Conservation (phyloP, 352 stramenopile species). For the Elongisporangium prolatum region DNA sequence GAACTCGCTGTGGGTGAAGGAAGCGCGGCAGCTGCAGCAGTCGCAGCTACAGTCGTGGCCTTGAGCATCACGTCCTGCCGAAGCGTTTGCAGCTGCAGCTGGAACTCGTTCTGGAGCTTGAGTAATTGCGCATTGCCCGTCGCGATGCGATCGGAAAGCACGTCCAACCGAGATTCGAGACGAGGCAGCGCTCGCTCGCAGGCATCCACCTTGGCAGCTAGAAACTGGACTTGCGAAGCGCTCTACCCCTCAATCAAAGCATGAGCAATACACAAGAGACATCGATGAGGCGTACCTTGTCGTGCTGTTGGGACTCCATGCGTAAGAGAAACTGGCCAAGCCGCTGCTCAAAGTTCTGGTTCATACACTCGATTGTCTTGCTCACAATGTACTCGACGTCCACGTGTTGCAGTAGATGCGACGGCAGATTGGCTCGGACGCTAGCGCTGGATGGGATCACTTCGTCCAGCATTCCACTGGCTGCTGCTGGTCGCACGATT, state of each 20-base stretch:
- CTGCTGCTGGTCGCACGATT: too few relatives aligned
- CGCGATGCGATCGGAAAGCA: slow-evolving; percentile 50
- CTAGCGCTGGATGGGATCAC: slow-evolving; percentile 5
- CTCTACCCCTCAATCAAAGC: slow-evolving; percentile 14
- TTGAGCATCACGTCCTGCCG: slow-evolving; percentile 23
- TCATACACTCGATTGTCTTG: slow-evolving; percentile 64
- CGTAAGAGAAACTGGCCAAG: slow-evolving; percentile 45
- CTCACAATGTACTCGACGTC: slow-evolving; percentile 65
- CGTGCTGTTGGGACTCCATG: slow-evolving; percentile 59
- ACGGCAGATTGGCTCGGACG: slow-evolving; percentile 16
- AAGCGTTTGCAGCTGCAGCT: slow-evolving; percentile 26
- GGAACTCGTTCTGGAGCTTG: slow-evolving; percentile 37
- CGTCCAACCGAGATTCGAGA: slow-evolving; percentile 52
- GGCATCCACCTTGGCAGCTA: slow-evolving; percentile 50
- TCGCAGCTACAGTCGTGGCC: slow-evolving; percentile 1
- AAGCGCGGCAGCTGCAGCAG: background rate
- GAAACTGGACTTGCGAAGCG: slow-evolving; percentile 40
- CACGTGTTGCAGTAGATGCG: slow-evolving; percentile 25
- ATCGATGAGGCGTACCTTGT: slow-evolving; percentile 23
- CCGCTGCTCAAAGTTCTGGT: slow-evolving; percentile 57
- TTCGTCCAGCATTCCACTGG: too few relatives aligned
- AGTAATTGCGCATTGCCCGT: slow-evolving; percentile 29
- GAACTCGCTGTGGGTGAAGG: slow-evolving; percentile 3
- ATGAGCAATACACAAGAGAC: background rate
- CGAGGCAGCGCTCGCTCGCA: slow-evolving; percentile 60